A percentile compares a stretch with the other conserved stretches of the same genome.
Conservation (phyloP, 805 yeast species). For the Grigorovia jiainica region DNA sequence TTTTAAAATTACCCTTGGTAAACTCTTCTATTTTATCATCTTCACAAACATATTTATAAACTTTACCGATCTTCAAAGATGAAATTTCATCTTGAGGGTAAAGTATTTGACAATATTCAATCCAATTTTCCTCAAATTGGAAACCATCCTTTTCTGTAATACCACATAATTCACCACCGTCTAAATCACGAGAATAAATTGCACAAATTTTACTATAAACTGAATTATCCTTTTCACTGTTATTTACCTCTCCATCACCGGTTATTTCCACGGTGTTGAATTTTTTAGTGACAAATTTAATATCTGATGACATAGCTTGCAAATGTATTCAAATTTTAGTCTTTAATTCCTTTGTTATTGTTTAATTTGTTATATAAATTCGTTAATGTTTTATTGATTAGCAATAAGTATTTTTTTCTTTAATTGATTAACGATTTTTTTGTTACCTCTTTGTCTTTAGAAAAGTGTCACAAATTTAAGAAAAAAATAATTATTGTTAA, state of each 20-base stretch:
- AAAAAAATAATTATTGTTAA: too few relatives aligned
- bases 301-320: too few relatives aligned
- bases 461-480: too few relatives aligned
- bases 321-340: too few relatives aligned
- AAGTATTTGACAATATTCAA: constrained; percentile 5
- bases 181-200: constrained; percentile 27
- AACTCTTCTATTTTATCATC: constrained; percentile 12
- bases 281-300: too few relatives aligned
- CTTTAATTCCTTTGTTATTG: too few relatives aligned
- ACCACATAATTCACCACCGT: constrained; percentile 13
- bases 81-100: constrained; percentile 7
- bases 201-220: constrained; percentile 33
- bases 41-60: constrained; percentile 16
- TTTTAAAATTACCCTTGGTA: constrained; percentile 11
- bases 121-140: constrained; percentile 25
- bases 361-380: too few relatives aligned
- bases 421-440: too few relatives aligned
- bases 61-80: constrained; percentile 2
- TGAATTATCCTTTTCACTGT: constrained; percentile 17
- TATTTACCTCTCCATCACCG: not conserved
- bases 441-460: too few relatives aligned
- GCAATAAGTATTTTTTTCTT: too few relatives aligned
- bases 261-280: too few relatives aligned
- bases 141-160: constrained; percentile 29
- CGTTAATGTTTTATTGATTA: too few relatives aligned